Evolutionary conservation across 176 grass and related monocot genomes (phyloP).

Genomic region (Puya raimondii): DNA sequence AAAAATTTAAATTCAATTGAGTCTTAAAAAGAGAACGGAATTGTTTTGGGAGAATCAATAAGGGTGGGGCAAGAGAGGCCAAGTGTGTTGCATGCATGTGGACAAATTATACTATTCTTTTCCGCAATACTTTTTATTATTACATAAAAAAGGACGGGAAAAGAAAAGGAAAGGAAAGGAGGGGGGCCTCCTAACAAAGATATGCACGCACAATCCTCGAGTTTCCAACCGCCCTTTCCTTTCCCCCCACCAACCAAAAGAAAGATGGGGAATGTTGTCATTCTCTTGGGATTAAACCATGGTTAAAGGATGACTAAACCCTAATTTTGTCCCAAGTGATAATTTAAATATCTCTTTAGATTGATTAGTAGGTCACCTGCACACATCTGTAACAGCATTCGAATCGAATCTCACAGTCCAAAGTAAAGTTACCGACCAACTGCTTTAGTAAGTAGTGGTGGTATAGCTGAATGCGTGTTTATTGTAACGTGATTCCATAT

Average conservation of each 20-base stretch:
- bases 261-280: constrained; percentile 17
- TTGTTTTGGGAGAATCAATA: constrained; percentile 5
- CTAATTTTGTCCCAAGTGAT: too few relatives aligned
- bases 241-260: constrained; percentile 9
- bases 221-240: constrained; percentile 4
- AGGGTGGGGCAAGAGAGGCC: background rate
- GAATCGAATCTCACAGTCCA: too few relatives aligned
- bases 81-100: constrained; percentile 1
- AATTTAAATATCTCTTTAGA: too few relatives aligned
- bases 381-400: too few relatives aligned
- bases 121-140: background rate
- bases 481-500: too few relatives aligned
- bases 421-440: too few relatives aligned
- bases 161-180: background rate
- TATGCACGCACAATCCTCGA: constrained; percentile 18
- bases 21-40: background rate
- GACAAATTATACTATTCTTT: constrained; percentile 18
- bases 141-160: background rate
- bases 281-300: constrained; percentile 28
- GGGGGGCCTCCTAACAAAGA: background rate
- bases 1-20: too few relatives aligned
- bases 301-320: too few relatives aligned
- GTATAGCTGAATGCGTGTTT: too few relatives aligned
- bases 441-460: too few relatives aligned
- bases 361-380: too few relatives aligned